phyloP scores from a whole-genome alignment of 768 basidiomycete species.

The Hortiboletus campestris region DNA sequence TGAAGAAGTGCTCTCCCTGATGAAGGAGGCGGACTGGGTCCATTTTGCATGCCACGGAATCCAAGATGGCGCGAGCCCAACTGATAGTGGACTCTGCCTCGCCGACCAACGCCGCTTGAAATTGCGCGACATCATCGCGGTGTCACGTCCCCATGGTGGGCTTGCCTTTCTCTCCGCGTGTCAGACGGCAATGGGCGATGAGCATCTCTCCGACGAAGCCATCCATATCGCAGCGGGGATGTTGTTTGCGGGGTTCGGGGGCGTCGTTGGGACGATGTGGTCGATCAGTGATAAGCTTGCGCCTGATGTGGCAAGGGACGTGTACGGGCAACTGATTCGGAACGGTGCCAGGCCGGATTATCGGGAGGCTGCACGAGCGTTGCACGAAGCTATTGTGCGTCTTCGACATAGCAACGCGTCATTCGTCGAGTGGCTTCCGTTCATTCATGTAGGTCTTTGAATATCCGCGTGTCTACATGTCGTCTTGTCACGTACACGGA shows the following conservation, averaged over 20 bases:
- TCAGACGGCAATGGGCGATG: background rate
- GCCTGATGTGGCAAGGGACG: conserved; percentile 30
- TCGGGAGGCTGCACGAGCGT: background rate
- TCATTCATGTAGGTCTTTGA: conserved; percentile 6
- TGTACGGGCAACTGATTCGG: conserved; percentile 24
- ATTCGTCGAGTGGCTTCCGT: conserved; percentile 5
- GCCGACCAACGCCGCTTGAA: background rate
- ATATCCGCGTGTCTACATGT: too few species aligned
- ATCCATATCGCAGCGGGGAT: too few species aligned
- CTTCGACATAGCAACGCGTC: background rate
- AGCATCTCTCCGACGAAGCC: background rate
- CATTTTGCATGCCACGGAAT: background rate
- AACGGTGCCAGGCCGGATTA: background rate
- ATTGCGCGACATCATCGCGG: background rate
- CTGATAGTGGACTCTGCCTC: too few species aligned
- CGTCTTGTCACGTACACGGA: too few species aligned
- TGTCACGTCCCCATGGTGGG: background rate
- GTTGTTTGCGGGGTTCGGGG: conserved; percentile 23
- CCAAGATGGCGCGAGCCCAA: background rate
- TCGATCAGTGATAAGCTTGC: conserved; percentile 24
- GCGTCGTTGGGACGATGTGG: conserved; percentile 7
- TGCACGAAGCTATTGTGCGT: background rate
- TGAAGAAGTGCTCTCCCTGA: conserved; percentile 11
- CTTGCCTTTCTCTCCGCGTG: background rate
- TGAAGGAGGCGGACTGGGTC: conserved; percentile 3